A percentile compares a stretch with the other conserved stretches of the same genome.
phyloP scores from a whole-genome alignment of 2,329 filamentous ascomycete species.

The Penicillium sp. region DNA sequence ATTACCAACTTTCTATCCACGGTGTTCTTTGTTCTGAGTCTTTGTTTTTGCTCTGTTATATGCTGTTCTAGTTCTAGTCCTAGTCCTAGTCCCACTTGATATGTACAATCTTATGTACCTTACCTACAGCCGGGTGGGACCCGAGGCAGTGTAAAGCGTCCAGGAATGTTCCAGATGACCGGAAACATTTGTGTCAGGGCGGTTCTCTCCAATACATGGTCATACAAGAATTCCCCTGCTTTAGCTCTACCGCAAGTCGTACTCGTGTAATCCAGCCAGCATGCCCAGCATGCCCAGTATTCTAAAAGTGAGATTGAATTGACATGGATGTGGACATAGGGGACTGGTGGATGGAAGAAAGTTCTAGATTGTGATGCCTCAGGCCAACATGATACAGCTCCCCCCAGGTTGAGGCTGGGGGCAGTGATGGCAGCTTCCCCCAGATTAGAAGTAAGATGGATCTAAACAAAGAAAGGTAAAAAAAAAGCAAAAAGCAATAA shows the following conservation, averaged over 20 bases:
- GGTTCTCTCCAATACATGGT: too few relatives aligned
- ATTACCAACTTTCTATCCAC: constrained; percentile 5
- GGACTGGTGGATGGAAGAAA: constrained; percentile 7
- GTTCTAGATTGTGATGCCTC: constrained; percentile 35
- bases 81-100: too few relatives aligned
- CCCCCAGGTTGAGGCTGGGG: constrained; percentile 3
- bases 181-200: too few relatives aligned
- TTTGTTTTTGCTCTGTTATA: too few relatives aligned
- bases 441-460: background rate
- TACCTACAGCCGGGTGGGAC: too few relatives aligned
- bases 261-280: too few relatives aligned
- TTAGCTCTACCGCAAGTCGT: background rate
- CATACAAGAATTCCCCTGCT: background rate
- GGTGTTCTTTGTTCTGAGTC: background rate
- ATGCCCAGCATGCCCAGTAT: too few relatives aligned
- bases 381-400: constrained; percentile 13
- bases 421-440: too few relatives aligned
- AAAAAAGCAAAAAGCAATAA: constrained; percentile 1
- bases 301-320: too few relatives aligned
- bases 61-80: too few relatives aligned
- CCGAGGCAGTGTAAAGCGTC: constrained; percentile 1
- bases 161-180: background rate
- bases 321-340: too few relatives aligned
- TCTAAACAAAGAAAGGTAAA: background rate
- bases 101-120: too few relatives aligned